Conservation (phyloP, 2,329 filamentous ascomycete species). For the Bertia moriformis region DNA sequence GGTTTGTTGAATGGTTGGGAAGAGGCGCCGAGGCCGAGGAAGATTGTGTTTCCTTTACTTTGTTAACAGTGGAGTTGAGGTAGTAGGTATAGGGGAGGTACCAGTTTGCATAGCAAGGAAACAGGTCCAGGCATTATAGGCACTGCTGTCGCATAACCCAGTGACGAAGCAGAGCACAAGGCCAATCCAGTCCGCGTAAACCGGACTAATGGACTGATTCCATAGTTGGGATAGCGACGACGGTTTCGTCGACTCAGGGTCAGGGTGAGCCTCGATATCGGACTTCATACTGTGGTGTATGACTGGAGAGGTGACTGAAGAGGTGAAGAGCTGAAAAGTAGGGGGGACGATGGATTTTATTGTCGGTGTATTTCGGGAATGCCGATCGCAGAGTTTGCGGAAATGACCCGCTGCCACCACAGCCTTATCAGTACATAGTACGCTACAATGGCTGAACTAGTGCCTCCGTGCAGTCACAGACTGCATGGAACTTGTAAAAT, state of each 20-base stretch:
- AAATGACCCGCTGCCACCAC: too few relatives aligned
- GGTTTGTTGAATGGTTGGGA: slow-evolving; percentile 31
- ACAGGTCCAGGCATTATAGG: slow-evolving; percentile 29
- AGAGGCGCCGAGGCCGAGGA: slow-evolving; percentile 42
- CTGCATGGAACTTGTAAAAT: too few relatives aligned
- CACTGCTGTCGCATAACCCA: slow-evolving; percentile 28
- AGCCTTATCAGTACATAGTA: too few relatives aligned
- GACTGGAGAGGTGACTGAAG: too few relatives aligned
- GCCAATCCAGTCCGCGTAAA: not conserved
- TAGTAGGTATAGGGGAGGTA: slow-evolving; percentile 8
- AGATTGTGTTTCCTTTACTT: slow-evolving; percentile 42
- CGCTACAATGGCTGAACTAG: too few relatives aligned
- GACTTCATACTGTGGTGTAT: too few relatives aligned
- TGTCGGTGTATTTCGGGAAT: too few relatives aligned
- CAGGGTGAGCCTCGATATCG: too few relatives aligned
- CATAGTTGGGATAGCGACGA: not conserved
- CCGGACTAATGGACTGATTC: not conserved
- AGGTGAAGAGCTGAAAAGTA: too few relatives aligned
- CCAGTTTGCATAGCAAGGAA: slow-evolving; percentile 38
- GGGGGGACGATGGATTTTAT: too few relatives aligned
- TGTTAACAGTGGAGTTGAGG: not conserved
- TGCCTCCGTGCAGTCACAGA: too few relatives aligned
- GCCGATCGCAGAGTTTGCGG: too few relatives aligned
- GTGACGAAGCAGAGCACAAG: slow-evolving; percentile 20
- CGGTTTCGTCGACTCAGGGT: not conserved